Conservation (phyloP, 2,329 filamentous ascomycete species). For the Exophiala phaeomuriformis region DNA sequence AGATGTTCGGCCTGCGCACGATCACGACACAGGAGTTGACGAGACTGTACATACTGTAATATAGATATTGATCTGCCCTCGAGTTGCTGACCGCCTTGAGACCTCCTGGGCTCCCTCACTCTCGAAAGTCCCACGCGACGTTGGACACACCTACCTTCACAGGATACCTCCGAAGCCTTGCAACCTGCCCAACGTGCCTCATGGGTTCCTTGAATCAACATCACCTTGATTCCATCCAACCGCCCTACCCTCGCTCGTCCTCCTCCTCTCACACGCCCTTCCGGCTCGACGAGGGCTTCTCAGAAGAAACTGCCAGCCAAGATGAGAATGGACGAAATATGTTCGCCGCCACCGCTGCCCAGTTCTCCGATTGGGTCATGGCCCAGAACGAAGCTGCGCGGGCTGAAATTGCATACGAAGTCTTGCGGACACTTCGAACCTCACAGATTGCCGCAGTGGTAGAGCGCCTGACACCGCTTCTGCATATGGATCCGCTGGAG, state of each 20-base stretch:
- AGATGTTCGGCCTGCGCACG: not conserved
- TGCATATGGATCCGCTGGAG: constrained; percentile 86
- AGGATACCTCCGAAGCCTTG: not conserved
- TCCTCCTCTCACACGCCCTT: constrained; percentile 33
- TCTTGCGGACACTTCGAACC: constrained; percentile 71
- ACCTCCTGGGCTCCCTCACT: too few species aligned
- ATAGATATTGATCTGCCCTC: too few species aligned
- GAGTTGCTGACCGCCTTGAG: too few species aligned
- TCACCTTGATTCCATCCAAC: constrained; percentile 2
- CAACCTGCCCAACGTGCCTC: not conserved
- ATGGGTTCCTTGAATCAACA: constrained; percentile 9
- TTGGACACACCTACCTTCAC: not conserved
- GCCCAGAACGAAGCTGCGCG: constrained; percentile 48
- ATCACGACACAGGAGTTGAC: not conserved
- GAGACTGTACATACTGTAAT: too few species aligned
- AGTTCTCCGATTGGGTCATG: constrained; percentile 50
- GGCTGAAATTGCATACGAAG: constrained; percentile 67
- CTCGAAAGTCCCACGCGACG: too few species aligned
- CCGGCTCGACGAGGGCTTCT: constrained; percentile 78
- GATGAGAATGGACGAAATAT: constrained; percentile 35
- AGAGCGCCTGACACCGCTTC: constrained; percentile 67
- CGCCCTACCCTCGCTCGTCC: constrained; percentile 4
- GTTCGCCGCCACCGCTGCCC: constrained; percentile 35
- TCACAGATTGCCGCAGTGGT: constrained; percentile 74
- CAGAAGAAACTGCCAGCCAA: constrained; percentile 55